These are phyloP conservation scores for Lachnellula arida DNA, from an alignment of 2,329 filamentous ascomycete species.

Conservation along the genomic window DNA sequence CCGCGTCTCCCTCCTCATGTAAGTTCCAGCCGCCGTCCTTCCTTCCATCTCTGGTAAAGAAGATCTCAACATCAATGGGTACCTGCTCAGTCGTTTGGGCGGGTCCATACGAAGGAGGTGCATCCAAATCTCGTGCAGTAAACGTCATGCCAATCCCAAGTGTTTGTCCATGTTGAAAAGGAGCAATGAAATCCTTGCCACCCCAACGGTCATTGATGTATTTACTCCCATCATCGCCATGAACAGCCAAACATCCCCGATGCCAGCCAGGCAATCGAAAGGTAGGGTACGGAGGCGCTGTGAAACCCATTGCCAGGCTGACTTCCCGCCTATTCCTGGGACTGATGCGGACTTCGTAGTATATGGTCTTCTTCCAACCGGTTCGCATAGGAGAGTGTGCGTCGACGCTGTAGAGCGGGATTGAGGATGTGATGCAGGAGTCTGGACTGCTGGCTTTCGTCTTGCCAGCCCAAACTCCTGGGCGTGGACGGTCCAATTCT, in stretches of 20 bases:
- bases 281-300: slow-evolving; percentile 68
- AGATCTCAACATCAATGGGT: slow-evolving; percentile 51
- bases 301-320: slow-evolving; percentile 62
- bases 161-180: slow-evolving; percentile 61
- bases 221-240: slow-evolving; percentile 72
- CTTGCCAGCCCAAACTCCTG: slow-evolving; percentile 49
- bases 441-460: slow-evolving; percentile 48
- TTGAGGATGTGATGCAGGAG: slow-evolving; percentile 59
- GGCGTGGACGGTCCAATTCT: slow-evolving; percentile 39
- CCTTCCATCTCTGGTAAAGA: slow-evolving; percentile 65
- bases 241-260: slow-evolving; percentile 67
- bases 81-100: slow-evolving; percentile 16
- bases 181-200: slow-evolving; percentile 61
- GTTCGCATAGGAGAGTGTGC: slow-evolving; percentile 53
- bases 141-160: slow-evolving; percentile 70
- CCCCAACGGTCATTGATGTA: slow-evolving; percentile 74
- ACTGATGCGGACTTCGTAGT: slow-evolving; percentile 65
- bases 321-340: slow-evolving; percentile 38
- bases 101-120: slow-evolving; percentile 28
- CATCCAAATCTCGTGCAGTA: slow-evolving; percentile 20
- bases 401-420: slow-evolving; percentile 62
- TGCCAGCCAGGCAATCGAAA: slow-evolving; percentile 82
- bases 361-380: slow-evolving; percentile 50
- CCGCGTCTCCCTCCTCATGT: slow-evolving; percentile 66
- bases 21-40: slow-evolving; percentile 62